A percentile compares a stretch with the other conserved stretches of the same genome.
Conservation (phyloP, 2,329 filamentous ascomycete species). For the Fusarium brevicatenulatum region DNA sequence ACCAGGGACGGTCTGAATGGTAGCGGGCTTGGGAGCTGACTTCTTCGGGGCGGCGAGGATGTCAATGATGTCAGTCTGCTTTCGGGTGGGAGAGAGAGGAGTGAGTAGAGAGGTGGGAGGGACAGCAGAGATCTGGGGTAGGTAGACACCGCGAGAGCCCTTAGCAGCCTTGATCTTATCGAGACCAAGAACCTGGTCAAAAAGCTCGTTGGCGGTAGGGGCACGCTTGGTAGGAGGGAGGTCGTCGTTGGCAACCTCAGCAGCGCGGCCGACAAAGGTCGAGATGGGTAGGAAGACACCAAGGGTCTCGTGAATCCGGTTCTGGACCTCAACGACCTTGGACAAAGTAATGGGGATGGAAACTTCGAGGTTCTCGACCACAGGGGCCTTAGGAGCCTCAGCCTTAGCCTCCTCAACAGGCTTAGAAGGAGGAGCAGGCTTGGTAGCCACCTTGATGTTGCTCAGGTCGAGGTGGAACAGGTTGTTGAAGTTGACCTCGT, state of each 20-base stretch:
- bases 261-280: slow-evolving; percentile 86
- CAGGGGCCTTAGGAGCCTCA: slow-evolving; percentile 53
- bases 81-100: slow-evolving; percentile 46
- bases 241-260: slow-evolving; percentile 87
- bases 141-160: slow-evolving; percentile 70
- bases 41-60: slow-evolving; percentile 66
- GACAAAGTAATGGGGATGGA: slow-evolving; percentile 81
- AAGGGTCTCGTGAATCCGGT: slow-evolving; percentile 79
- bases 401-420: slow-evolving; percentile 49
- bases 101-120: slow-evolving; percentile 55
- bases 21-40: slow-evolving; percentile 38
- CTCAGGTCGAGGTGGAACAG: slow-evolving; percentile 89
- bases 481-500: slow-evolving; percentile 77
- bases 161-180: slow-evolving; percentile 58
- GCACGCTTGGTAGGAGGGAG: slow-evolving; percentile 73
- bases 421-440: slow-evolving; percentile 53
- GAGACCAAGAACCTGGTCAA: slow-evolving; percentile 86
- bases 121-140: slow-evolving; percentile 75
- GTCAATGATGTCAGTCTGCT: slow-evolving; percentile 79
- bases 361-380: slow-evolving; percentile 66
- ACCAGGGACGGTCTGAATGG: slow-evolving; percentile 54
- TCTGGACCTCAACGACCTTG: slow-evolving; percentile 82
- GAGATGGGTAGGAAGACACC: slow-evolving; percentile 85
- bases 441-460: slow-evolving; percentile 85
- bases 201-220: slow-evolving; percentile 82